Conservation (phyloP, 140 eudicot genomes). For the Flaveria floridana region DNA sequence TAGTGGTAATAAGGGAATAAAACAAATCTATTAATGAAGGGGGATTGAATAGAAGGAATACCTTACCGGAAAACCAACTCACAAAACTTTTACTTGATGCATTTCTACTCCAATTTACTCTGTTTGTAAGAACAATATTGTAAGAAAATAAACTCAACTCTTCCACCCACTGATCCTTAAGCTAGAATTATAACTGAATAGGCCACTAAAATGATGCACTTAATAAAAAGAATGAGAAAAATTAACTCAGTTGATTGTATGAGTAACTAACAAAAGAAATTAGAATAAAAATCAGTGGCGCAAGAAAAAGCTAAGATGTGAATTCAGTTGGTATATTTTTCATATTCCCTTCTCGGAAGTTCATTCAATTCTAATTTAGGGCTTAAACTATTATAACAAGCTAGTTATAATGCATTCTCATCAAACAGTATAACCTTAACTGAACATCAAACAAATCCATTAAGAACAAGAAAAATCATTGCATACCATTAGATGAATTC, state of each 20-base stretch:
- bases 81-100: slow-evolving; percentile 31
- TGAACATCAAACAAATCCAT: neutral
- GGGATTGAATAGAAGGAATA: slow-evolving; percentile 20
- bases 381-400: neutral
- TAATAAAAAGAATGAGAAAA: neutral
- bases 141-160: neutral
- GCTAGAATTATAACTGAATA: neutral
- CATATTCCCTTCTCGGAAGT: neutral
- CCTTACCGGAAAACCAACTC: slow-evolving; percentile 44
- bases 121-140: slow-evolving; percentile 25
- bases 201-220: neutral
- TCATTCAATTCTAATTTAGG: neutral
- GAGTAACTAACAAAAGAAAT: neutral
- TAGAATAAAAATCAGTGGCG: neutral
- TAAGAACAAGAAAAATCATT: neutral
- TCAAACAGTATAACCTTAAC: neutral
- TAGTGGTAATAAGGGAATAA: slow-evolving; percentile 8
- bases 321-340: slow-evolving; percentile 17
- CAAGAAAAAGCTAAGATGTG: neutral
- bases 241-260: neutral
- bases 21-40: neutral
- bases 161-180: neutral
- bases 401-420: slow-evolving; percentile 8
- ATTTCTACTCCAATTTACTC: slow-evolving; percentile 42
- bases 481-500: neutral